Evolutionary conservation across 805 yeast genomes (phyloP).

Genomic region (Schwanniomyces pseudopolymorphus): DNA sequence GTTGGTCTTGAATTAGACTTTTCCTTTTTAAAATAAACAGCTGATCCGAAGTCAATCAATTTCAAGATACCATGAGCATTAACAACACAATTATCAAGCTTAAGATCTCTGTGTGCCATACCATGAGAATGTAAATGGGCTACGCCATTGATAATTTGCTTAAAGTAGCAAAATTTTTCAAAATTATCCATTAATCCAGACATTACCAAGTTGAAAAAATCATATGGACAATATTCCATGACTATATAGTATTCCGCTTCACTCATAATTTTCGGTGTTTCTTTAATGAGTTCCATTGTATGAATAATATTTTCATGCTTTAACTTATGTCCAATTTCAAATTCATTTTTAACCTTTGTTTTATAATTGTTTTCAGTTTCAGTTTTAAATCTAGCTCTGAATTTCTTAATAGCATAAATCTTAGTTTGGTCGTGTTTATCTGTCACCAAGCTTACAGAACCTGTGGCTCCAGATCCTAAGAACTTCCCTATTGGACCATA

Average conservation of each 20-base stretch:
- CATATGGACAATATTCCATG: conserved; percentile 92
- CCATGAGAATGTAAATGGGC: conserved; percentile 76
- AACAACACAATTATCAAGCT: conserved; percentile 91
- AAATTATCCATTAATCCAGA: conserved; percentile 68
- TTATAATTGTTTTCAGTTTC: conserved; percentile 71
- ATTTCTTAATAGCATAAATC: conserved; percentile 84
- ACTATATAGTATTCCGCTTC: conserved; percentile 57
- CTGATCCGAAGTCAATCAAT: conserved; percentile 91
- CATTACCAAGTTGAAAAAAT: conserved; percentile 92
- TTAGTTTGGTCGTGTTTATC: conserved; percentile 50
- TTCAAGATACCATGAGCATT: conserved; percentile 71
- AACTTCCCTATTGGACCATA: conserved; percentile 71
- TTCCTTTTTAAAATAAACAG: conserved; percentile 75
- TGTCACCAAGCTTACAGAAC: conserved; percentile 80
- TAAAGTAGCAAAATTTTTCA: conserved; percentile 79
- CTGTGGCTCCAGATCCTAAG: conserved; percentile 93
- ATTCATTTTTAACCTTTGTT: conserved; percentile 79
- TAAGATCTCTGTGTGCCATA: conserved; percentile 88
- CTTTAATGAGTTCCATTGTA: conserved; percentile 77
- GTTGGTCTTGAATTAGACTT: conserved; percentile 1
- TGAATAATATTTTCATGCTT: conserved; percentile 74
- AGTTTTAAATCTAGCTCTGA: conserved; percentile 60
- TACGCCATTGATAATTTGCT: conserved; percentile 77
- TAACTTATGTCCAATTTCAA: conserved; percentile 73
- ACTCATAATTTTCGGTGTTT: conserved; percentile 24